A percentile compares a stretch with the other conserved stretches of the same genome.
These are phyloP conservation scores for Corymbia maculata DNA, from an alignment of 345 rosid genomes.

Conservation along the genomic window DNA sequence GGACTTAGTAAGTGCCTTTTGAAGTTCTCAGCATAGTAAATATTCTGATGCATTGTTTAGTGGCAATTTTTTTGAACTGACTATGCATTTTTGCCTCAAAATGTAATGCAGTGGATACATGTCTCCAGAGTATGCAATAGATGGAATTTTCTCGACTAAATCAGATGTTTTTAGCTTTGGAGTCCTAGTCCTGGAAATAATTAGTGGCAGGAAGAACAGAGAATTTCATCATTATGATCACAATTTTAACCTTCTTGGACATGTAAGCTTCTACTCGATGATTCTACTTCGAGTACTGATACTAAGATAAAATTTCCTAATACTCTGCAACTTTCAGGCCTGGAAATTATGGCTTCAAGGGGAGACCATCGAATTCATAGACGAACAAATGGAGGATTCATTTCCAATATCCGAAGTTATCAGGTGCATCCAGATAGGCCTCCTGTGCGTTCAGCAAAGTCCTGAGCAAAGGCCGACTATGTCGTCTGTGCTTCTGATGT, in stretches of 20 bases:
- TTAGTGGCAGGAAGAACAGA: neutral
- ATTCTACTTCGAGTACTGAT: neutral
- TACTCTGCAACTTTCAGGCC: neutral
- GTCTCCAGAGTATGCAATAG: neutral
- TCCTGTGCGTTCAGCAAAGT: neutral
- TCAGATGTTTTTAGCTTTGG: neutral
- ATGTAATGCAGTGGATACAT: neutral
- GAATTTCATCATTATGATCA: neutral
- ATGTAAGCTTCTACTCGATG: neutral
- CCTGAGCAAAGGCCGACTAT: neutral
- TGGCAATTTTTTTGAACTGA: neutral
- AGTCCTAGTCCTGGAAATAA: neutral
- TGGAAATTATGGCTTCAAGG: slow-evolving; percentile 9
- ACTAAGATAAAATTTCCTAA: neutral
- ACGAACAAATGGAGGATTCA: slow-evolving; percentile 4
- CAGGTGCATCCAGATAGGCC: neutral
- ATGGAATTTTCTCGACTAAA: neutral
- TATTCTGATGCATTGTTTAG: neutral
- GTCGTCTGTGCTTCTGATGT: neutral
- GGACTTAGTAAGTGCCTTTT: slow-evolving; percentile 15
- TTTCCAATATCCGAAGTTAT: slow-evolving; percentile 1
- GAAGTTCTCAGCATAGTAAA: neutral
- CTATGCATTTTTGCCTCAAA: neutral
- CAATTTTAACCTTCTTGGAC: neutral
- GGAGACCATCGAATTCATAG: slow-evolving; percentile 13